phyloP scores from a whole-genome alignment of 805 yeast species.

The Danielia reshetovae region DNA sequence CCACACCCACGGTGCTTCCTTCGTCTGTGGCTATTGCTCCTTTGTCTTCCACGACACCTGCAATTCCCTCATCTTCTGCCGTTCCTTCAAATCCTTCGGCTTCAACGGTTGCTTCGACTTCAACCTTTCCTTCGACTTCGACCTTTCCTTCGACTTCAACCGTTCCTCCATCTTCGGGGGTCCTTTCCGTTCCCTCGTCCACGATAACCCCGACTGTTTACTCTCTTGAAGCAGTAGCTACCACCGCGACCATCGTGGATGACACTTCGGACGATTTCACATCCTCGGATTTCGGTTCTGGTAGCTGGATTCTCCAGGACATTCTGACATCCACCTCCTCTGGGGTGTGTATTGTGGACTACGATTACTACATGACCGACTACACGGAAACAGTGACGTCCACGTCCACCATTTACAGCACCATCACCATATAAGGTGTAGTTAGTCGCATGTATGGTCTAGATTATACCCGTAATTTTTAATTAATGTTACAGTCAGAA shows the following conservation, averaged over 20 bases:
- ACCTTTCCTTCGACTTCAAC: constrained; percentile 6
- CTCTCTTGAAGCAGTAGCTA: background rate
- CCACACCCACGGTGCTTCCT: constrained; percentile 2
- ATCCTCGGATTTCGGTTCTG: constrained; percentile 17
- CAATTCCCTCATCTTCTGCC: background rate
- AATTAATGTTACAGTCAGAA: too few species aligned
- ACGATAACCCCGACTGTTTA: background rate
- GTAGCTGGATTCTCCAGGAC: constrained; percentile 32
- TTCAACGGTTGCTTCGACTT: constrained; percentile 4
- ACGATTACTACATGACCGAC: constrained; percentile 29
- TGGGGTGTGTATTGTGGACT: constrained; percentile 34
- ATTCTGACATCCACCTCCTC: constrained; percentile 26
- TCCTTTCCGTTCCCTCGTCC: constrained; percentile 1
- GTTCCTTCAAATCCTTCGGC: constrained; percentile 4
- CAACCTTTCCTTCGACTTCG: constrained; percentile 4
- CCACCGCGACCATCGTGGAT: too few species aligned
- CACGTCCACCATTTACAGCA: constrained; percentile 31
- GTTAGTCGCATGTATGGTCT: too few species aligned
- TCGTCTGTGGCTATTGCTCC: constrained; percentile 4
- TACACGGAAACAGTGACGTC: constrained; percentile 35
- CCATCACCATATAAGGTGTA: constrained; percentile 34
- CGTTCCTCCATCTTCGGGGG: background rate
- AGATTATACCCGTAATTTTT: too few species aligned
- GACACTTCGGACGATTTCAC: constrained; percentile 23
- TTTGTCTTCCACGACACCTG: constrained; percentile 4